Evolutionary conservation across 148 eudicot genomes (phyloP).

Genomic region (Chenopodium album): DNA sequence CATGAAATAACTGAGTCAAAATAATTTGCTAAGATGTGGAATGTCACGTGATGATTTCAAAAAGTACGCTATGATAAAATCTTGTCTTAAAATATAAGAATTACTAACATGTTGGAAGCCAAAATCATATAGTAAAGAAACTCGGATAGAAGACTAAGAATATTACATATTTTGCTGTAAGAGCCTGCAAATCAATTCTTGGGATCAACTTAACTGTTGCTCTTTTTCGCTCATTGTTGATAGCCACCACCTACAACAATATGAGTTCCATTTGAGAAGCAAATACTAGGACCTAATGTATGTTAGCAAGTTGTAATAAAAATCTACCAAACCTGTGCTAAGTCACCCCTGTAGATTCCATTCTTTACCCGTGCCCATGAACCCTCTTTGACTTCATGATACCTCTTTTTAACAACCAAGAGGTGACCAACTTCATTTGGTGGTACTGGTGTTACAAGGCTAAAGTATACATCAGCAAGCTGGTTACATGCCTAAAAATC

Average conservation of each 20-base stretch:
- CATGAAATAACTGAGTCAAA: background rate
- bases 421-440: conserved; percentile 63
- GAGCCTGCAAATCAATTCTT: conserved; percentile 78
- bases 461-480: conserved; percentile 63
- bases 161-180: conserved; percentile 83
- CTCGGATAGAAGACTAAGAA: background rate
- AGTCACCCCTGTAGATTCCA: conserved; percentile 86
- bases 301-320: background rate
- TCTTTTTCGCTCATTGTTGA: conserved; percentile 59
- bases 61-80: background rate
- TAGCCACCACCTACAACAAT: conserved; percentile 60
- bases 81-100: background rate
- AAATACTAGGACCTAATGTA: conserved; percentile 15
- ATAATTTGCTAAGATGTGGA: background rate
- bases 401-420: conserved; percentile 58
- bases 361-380: conserved; percentile 92
- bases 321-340: conserved; percentile 61
- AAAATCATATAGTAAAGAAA: background rate
- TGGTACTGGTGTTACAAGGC: conserved; percentile 58
- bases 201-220: conserved; percentile 95
- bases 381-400: conserved; percentile 57
- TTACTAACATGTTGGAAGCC: background rate
- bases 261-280: conserved; percentile 5
- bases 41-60: background rate
- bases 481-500: conserved; percentile 77